phyloP scores from a whole-genome alignment of 2,329 filamentous ascomycete species.

The Fusarium pseudoanthophilum region DNA sequence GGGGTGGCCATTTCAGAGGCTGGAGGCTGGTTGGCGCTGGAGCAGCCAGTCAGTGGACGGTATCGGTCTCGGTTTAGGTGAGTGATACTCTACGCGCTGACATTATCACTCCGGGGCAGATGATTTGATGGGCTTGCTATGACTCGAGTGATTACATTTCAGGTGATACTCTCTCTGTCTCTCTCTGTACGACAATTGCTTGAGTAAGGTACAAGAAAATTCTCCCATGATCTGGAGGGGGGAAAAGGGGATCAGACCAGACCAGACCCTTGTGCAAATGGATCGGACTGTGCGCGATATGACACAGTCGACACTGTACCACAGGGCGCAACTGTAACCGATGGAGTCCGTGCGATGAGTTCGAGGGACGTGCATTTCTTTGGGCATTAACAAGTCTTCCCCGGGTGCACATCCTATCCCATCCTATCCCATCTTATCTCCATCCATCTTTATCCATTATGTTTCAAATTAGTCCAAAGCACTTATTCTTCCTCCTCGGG shows the following conservation, averaged over 20 bases:
- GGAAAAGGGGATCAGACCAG: constrained; percentile 22
- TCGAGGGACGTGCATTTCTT: constrained; percentile 32
- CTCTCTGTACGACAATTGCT: not conserved
- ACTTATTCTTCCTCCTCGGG: not conserved
- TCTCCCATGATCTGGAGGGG: constrained; percentile 12
- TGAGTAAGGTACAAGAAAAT: not conserved
- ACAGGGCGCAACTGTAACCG: constrained; percentile 13
- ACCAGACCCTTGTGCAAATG: not conserved
- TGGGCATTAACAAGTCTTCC: constrained; percentile 28
- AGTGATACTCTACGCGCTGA: constrained; percentile 25
- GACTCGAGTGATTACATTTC: not conserved
- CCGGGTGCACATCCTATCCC: constrained; percentile 4
- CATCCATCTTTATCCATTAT: constrained; percentile 12
- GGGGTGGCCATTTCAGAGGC: constrained; percentile 17
- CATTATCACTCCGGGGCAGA: not conserved
- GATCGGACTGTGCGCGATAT: constrained; percentile 14
- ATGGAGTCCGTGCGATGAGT: constrained; percentile 32
- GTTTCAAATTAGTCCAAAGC: constrained; percentile 46
- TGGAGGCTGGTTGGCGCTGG: constrained; percentile 29
- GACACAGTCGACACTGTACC: constrained; percentile 24
- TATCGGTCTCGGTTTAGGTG: constrained; percentile 23
- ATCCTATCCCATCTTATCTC: not conserved
- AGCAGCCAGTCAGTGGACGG: constrained; percentile 14
- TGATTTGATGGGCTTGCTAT: constrained; percentile 1
- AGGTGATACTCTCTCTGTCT: not conserved